A percentile compares a stretch with the other conserved stretches of the same genome.
phyloP scores from a whole-genome alignment of 352 stramenopile species.

The Phytophthora crassamura region DNA sequence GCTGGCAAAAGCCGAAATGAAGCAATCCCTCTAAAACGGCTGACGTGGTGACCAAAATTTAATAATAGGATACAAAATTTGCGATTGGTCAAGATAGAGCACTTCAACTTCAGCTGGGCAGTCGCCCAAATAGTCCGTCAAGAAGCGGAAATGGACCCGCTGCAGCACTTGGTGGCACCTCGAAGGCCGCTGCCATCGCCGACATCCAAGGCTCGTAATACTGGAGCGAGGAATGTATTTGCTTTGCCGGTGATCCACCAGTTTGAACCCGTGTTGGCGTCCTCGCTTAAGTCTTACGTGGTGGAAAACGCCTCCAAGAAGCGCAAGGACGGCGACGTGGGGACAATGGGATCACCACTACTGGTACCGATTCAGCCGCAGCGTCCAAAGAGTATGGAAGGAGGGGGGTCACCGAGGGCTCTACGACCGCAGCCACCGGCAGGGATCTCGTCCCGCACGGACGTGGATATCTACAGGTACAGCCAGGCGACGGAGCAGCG shows the following conservation, averaged over 20 bases:
- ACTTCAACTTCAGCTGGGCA: slow-evolving; percentile 22
- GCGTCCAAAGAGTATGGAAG: slow-evolving; percentile 24
- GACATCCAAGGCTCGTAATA: slow-evolving; percentile 48
- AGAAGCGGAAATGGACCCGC: slow-evolving; percentile 17
- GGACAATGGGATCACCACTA: not conserved
- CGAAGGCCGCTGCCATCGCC: slow-evolving; percentile 33
- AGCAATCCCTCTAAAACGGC: not conserved
- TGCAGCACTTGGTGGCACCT: slow-evolving; percentile 22
- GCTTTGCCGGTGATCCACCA: slow-evolving; percentile 66
- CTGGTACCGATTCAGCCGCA: slow-evolving; percentile 14
- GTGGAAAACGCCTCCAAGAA: slow-evolving; percentile 18
- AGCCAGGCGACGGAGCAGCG: slow-evolving; percentile 57
- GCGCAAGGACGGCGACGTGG: not conserved
- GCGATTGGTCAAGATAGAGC: slow-evolving; percentile 8
- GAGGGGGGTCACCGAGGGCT: slow-evolving; percentile 33
- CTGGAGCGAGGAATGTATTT: slow-evolving; percentile 45
- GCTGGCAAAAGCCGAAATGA: slow-evolving; percentile 19
- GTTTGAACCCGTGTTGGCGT: slow-evolving; percentile 64
- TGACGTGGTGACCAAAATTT: slow-evolving; percentile 22
- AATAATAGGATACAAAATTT: slow-evolving; percentile 4
- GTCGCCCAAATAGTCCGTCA: not conserved
- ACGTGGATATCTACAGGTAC: slow-evolving; percentile 73
- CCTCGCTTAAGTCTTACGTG: slow-evolving; percentile 45
- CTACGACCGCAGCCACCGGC: slow-evolving; percentile 46
- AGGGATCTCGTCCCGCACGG: slow-evolving; percentile 50